phyloP scores from a whole-genome alignment of 192 early-diverging fungal genomes.

The Coemansia sp. region DNA sequence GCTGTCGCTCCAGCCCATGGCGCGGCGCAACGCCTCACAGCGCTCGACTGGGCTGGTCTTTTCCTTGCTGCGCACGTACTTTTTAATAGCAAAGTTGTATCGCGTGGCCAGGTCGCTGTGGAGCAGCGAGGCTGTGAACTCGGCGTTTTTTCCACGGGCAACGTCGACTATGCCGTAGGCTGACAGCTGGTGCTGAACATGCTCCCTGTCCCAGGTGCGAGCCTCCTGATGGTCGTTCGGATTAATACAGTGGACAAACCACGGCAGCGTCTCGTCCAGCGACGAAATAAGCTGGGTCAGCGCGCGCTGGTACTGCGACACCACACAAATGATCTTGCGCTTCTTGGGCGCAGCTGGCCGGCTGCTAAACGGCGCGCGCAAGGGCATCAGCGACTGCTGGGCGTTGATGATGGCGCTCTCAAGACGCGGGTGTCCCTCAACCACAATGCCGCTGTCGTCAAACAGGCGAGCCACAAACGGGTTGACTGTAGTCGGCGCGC shows the following conservation, averaged over 20 bases:
- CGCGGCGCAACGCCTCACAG: constrained; percentile 48
- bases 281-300: constrained; percentile 64
- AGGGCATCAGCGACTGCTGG: constrained; percentile 67
- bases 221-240: constrained; percentile 59
- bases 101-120: constrained; percentile 78
- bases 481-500: constrained; percentile 57
- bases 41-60: constrained; percentile 42
- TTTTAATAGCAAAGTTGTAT: constrained; percentile 58
- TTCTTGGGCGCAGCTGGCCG: constrained; percentile 32
- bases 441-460: constrained; percentile 64
- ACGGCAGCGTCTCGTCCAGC: constrained; percentile 73
- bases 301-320: constrained; percentile 65
- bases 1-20: constrained; percentile 58
- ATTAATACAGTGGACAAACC: constrained; percentile 73
- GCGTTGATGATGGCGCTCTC: constrained; percentile 74
- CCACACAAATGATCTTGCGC: constrained; percentile 57
- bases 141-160: constrained; percentile 57
- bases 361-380: constrained; percentile 54
- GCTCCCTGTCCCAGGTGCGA: constrained; percentile 62
- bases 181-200: constrained; percentile 68
- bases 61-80: constrained; percentile 51
- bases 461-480: constrained; percentile 74
- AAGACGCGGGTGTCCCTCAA: constrained; percentile 78
- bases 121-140: constrained; percentile 69
- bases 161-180: constrained; percentile 67